These are phyloP conservation scores for Alternaria arborescens DNA, from an alignment of 2,329 filamentous ascomycete genomes.

Conservation along the genomic window DNA sequence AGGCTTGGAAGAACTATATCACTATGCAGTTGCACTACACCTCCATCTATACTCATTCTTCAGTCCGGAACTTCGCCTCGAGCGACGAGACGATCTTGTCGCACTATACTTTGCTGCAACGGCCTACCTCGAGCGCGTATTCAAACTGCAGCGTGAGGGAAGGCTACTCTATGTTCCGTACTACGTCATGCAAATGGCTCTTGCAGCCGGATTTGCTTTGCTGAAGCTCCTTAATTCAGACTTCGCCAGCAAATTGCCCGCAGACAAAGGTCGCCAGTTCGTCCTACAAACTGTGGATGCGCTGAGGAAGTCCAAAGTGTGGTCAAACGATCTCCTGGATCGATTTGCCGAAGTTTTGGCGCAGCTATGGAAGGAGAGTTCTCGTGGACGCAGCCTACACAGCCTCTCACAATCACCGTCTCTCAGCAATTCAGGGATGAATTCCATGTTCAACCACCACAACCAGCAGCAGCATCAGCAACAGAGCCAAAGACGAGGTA, in stretches of 20 bases:
- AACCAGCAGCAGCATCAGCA: slow-evolving; percentile 32
- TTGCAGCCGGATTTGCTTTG: slow-evolving; percentile 80
- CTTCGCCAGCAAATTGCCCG: slow-evolving; percentile 69
- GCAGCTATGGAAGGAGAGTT: slow-evolving; percentile 78
- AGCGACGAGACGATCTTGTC: slow-evolving; percentile 70
- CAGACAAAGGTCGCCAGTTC: slow-evolving; percentile 72
- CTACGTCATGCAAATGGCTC: slow-evolving; percentile 85
- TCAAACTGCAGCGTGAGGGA: slow-evolving; percentile 63
- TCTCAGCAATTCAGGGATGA: slow-evolving; percentile 41
- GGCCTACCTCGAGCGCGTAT: slow-evolving; percentile 69
- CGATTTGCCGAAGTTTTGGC: slow-evolving; percentile 85
- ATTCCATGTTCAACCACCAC: slow-evolving; percentile 45
- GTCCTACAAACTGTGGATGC: slow-evolving; percentile 76
- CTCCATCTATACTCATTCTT: slow-evolving; percentile 83
- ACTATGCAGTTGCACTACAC: slow-evolving; percentile 77
- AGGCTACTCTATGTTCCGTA: slow-evolving; percentile 74
- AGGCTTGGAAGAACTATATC: slow-evolving; percentile 66
- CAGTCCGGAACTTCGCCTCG: slow-evolving; percentile 73
- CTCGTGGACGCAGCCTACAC: slow-evolving; percentile 47
- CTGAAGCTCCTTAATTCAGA: slow-evolving; percentile 80
- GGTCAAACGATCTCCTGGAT: slow-evolving; percentile 80
- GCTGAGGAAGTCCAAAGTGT: slow-evolving; percentile 76
- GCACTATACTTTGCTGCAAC: slow-evolving; percentile 77
- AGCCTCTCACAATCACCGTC: slow-evolving; percentile 51
- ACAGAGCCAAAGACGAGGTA: slow-evolving; percentile 36